Evolutionary conservation across 495 filamentous ascomycete species (phyloP).

Genomic region (Neurospora sp.): DNA sequence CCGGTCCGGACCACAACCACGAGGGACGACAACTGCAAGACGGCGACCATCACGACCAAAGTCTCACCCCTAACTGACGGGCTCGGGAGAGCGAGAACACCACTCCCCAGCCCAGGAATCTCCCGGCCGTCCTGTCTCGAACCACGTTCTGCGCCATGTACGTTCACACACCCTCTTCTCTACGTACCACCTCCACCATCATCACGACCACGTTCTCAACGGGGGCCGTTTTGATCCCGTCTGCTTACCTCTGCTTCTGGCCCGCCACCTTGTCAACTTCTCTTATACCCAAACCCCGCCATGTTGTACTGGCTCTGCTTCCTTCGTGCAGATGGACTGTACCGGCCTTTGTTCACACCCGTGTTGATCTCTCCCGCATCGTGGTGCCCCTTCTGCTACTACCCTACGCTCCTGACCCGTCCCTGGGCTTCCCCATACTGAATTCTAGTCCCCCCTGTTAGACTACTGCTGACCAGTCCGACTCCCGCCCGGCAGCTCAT

Average conservation of each 20-base stretch:
- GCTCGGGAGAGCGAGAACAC: conserved; percentile 12
- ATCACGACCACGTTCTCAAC: conserved; percentile 20
- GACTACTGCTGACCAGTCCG: conserved; percentile 31
- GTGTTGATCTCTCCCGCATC: conserved; percentile 31
- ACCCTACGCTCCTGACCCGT: conserved; percentile 31
- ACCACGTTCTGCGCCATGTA: conserved; percentile 15
- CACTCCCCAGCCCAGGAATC: background rate
- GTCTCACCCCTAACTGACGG: conserved; percentile 4
- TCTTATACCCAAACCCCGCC: conserved; percentile 29
- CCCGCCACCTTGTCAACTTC: conserved; percentile 13
- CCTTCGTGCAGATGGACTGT: conserved; percentile 25
- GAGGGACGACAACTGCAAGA: conserved; percentile 1
- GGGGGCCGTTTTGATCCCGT: conserved; percentile 20
- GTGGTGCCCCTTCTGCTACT: conserved; percentile 35
- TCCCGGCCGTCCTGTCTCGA: conserved; percentile 1
- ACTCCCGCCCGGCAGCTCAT: conserved; percentile 20
- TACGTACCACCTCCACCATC: conserved; percentile 4
- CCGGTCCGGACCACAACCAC: conserved; percentile 1
- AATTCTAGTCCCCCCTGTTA: conserved; percentile 35
- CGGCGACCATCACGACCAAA: background rate
- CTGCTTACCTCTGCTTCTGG: conserved; percentile 18
- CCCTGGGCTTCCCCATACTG: conserved; percentile 30
- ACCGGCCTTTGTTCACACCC: conserved; percentile 28
- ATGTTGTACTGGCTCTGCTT: conserved; percentile 27
- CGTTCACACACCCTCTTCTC: conserved; percentile 21